Evolutionary conservation across 2,329 filamentous ascomycete species (phyloP).

Genomic region (Calonectria pseudoturangicola): DNA sequence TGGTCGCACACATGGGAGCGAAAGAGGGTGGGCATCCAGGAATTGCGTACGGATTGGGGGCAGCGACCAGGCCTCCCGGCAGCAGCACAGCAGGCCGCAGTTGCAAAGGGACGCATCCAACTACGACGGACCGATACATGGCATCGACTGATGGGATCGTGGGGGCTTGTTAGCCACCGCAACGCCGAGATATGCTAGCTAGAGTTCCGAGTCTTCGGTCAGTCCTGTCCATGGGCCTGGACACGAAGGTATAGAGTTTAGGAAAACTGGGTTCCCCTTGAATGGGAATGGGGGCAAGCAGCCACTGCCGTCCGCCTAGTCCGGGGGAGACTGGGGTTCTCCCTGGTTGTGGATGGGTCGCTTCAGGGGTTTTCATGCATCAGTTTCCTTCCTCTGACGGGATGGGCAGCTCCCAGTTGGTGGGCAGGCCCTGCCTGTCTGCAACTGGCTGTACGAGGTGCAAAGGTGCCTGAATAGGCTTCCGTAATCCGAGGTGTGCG

Average conservation of each 20-base stretch:
- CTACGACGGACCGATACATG: slow-evolving; percentile 50
- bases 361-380: slow-evolving; percentile 27
- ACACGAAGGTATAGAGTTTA: slow-evolving; percentile 26
- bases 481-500: slow-evolving; percentile 18
- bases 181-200: slow-evolving; percentile 10
- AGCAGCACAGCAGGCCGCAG: background rate
- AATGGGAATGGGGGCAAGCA: slow-evolving; percentile 30
- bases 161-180: slow-evolving; percentile 5
- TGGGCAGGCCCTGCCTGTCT: slow-evolving; percentile 9
- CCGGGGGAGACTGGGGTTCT: slow-evolving; percentile 33
- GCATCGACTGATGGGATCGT: slow-evolving; percentile 31
- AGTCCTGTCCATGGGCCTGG: slow-evolving; percentile 24
- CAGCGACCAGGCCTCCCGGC: slow-evolving; percentile 8
- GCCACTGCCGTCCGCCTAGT: slow-evolving; percentile 35
- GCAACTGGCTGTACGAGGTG: background rate
- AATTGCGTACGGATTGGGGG: slow-evolving; percentile 27
- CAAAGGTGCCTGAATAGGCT: slow-evolving; percentile 19
- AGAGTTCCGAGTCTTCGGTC: slow-evolving; percentile 23
- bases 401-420: slow-evolving; percentile 2
- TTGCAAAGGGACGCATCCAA: slow-evolving; percentile 38
- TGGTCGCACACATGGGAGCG: slow-evolving; percentile 26
- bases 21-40: slow-evolving; percentile 25
- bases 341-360: slow-evolving; percentile 33
- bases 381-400: slow-evolving; percentile 12
- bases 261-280: slow-evolving; percentile 15